Percentiles rank a stretch among this genome's conserved stretches.
These are phyloP conservation scores for Oryza punctata DNA, from an alignment of 176 grass and related monocot species.

Conservation along the genomic window DNA sequence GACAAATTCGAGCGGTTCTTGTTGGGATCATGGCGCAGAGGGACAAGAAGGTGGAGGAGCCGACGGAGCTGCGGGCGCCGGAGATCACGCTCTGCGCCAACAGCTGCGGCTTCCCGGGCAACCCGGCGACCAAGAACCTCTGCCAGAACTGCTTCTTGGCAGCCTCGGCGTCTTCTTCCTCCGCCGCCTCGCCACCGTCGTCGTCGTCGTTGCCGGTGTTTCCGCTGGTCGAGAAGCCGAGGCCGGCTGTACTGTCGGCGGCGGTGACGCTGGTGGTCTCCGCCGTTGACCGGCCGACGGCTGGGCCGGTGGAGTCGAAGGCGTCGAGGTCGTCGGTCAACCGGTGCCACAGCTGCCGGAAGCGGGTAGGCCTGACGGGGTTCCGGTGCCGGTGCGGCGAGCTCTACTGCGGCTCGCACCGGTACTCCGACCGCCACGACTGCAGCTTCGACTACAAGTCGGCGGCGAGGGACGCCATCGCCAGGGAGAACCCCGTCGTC, in stretches of 20 bases:
- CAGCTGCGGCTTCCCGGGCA: conserved; percentile 84
- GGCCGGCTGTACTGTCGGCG: background rate
- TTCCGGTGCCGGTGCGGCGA: conserved; percentile 91
- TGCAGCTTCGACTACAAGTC: conserved; percentile 90
- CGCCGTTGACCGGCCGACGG: conserved; percentile 9
- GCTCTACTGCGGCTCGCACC: conserved; percentile 86
- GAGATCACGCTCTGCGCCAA: conserved; percentile 87
- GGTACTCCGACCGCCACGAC: conserved; percentile 88
- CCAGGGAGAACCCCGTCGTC: conserved; percentile 81
- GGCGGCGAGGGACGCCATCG: conserved; percentile 71
- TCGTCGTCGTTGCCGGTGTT: background rate
- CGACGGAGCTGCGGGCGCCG: conserved; percentile 75
- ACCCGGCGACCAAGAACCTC: conserved; percentile 76
- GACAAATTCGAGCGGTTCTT: no score
- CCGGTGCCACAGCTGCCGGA: conserved; percentile 79
- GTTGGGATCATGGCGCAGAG: conserved; percentile 75
- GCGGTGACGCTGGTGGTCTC: background rate
- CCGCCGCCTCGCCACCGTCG: background rate
- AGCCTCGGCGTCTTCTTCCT: background rate
- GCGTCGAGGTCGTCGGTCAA: conserved; percentile 51
- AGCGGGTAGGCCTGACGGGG: conserved; percentile 76
- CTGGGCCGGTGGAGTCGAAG: conserved; percentile 20
- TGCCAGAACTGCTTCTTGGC: conserved; percentile 78
- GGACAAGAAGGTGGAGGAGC: conserved; percentile 87
- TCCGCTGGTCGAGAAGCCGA: conserved; percentile 33